A percentile compares a stretch with the other conserved stretches of the same genome.
Evolutionary conservation across 1,139 yeast genomes (phyloP).

Genomic region (Meyerozyma smithsonii): DNA sequence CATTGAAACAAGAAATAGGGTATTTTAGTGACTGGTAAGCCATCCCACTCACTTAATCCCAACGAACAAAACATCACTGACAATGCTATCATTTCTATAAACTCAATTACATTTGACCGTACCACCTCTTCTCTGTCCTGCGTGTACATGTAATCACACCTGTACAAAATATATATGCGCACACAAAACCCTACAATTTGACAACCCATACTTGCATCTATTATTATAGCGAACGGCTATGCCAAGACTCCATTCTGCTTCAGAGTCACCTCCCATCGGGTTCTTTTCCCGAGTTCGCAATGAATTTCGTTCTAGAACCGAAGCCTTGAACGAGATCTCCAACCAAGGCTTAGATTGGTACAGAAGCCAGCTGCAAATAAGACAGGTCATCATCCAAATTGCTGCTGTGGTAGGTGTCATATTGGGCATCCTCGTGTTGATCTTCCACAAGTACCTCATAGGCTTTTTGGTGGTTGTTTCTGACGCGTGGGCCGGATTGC

Average conservation of each 20-base stretch:
- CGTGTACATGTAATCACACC: no score
- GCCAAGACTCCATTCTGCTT: neutral
- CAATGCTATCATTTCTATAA: no score
- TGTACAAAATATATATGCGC: no score
- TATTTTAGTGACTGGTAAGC: no score
- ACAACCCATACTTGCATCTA: no score
- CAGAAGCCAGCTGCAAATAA: constrained; percentile 10
- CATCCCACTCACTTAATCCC: no score
- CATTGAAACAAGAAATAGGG: no score
- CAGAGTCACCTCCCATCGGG: neutral
- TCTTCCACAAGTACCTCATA: constrained; percentile 48
- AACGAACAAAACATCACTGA: no score
- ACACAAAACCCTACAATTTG: no score
- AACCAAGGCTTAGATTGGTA: constrained; percentile 11
- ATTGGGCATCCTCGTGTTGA: constrained; percentile 27
- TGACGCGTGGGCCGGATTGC: constrained; percentile 39
- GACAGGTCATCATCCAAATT: constrained; percentile 10
- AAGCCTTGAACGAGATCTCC: constrained; percentile 5
- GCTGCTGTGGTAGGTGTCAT: constrained; percentile 14
- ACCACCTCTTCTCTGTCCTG: no score
- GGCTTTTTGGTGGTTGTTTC: constrained; percentile 41
- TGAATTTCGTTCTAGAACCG: constrained; percentile 6
- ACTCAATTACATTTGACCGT: no score
- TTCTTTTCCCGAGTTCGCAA: neutral
- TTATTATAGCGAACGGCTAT: neutral